Base-by-base conservation (phyloP, 345 rosid species). In the Murraya paniculata region DNA sequence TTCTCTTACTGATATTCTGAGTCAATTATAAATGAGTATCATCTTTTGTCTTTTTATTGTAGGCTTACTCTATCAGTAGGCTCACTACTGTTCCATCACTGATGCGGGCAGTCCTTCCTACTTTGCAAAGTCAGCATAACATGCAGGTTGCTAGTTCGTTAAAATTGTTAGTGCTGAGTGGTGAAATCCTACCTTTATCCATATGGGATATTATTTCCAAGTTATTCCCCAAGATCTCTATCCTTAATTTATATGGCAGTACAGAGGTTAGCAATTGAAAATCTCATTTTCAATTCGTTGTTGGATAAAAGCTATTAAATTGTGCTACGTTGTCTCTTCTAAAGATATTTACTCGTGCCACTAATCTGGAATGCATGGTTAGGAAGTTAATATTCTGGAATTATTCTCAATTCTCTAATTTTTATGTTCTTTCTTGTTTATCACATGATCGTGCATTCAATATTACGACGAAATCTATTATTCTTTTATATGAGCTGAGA, bases 171-270 rank as follows among this genome's bases (percentile, higher is more conserved):
- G 81, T 96, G 73, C 84, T 96, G 58, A 96, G 98, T 77, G 99
- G 99, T 25, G 99, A 96, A 94, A 83, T 84, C 25, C 86, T 96
- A 76, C 87, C 92, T 68, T 50, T 96, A 80, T 84, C 90, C 84
- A 86, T 96, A 82, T 96, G 97, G 99, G 79, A 88, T 79, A 83
- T 79, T 78, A 92, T 96, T 77, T 83, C 90, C 10, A 83, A 64
- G 58, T 83, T 90, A 81, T 89, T 94, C 69, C 94, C 98, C 11
- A 79, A 85, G 61, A 90, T 92, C 71, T 81, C 89, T 83, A 85
- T 94, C 75, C 82, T 96, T 79, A 96, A 96, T 83, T 82, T 96
- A 68, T 96, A 92, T 84, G 99, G 99, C 80, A 96, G 92, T 80
- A 96, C 99, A 31, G 98, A 96, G 98, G 99, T 94, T 55, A 87